phyloP scores from a whole-genome alignment of 169 alveolate genomes.

The Plasmodium relictum region DNA sequence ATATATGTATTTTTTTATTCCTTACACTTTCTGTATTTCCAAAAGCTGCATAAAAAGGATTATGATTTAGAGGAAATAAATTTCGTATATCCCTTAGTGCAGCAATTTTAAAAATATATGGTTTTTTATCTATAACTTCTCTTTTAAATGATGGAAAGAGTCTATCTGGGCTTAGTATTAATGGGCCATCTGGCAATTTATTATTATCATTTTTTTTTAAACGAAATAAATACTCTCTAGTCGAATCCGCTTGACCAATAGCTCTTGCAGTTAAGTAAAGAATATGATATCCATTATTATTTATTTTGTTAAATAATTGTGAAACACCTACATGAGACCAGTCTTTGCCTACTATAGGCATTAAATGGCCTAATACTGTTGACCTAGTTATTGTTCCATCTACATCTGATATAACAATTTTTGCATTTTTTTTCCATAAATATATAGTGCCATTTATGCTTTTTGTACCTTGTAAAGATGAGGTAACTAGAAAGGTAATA shows the following conservation, averaged over 20 bases:
- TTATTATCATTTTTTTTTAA: conserved; percentile 90
- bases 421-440: conserved; percentile 94
- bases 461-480: conserved; percentile 93
- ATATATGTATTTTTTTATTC: not conserved
- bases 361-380: conserved; percentile 97
- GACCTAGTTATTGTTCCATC: conserved; percentile 98
- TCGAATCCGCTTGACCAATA: conserved; percentile 96
- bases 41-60: conserved; percentile 98
- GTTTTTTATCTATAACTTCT: conserved; percentile 97
- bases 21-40: conserved; percentile 97
- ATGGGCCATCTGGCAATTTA: conserved; percentile 95
- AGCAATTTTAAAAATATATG: conserved; percentile 95
- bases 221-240: conserved; percentile 94
- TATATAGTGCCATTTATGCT: conserved; percentile 93
- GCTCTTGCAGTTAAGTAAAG: conserved; percentile 98
- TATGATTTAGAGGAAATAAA: conserved; percentile 92
- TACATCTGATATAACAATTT: conserved; percentile 96
- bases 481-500: conserved; percentile 91
- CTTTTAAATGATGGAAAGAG: conserved; percentile 94
- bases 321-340: conserved; percentile 98
- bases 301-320: conserved; percentile 92
- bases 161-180: conserved; percentile 97
- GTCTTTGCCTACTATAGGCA: conserved; percentile 97
- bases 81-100: conserved; percentile 95
- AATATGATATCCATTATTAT: conserved; percentile 95